Base-by-base conservation (phyloP, 2,329 filamentous ascomycete genomes). In the Botryotinia narcissicola region DNA sequence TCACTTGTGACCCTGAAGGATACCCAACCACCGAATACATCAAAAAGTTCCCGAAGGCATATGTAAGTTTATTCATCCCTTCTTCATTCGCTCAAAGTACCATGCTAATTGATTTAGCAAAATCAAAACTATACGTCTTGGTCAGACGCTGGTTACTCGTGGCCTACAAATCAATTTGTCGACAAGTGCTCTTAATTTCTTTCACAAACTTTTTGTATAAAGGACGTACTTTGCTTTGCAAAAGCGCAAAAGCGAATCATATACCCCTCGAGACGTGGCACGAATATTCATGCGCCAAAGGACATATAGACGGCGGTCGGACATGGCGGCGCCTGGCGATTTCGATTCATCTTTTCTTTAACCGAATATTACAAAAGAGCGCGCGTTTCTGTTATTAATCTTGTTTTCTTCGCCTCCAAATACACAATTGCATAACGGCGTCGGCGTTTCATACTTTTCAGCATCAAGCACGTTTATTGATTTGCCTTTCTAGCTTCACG, bases 11-110 rank as follows among this genome's bases (percentile, higher is more conserved):
- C 82, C 91, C 91, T 4, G 84, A 84, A 0, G 90, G 87, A 0
- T 93, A 90, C 79, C 86, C 87, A 72, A 93, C 91, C 0, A 93
- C 91, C 0, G 79, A 85, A 2, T 93, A 93, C 80, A 93, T 93
- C 79, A 83, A 83, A 67, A 82, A 86, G 1, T 91, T 93, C 78
- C 84, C 85, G 2, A 84, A 86, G 73, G 86, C 89, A 78, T 83
- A 83, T 72, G 92, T 78, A 82, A 83, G 72, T 91, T 92, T 71
- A 72, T 29, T 22, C 18, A 10, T 22, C 54, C 20, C 29, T 37
- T 54, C 16, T 35, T 57, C 51, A 18, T 8, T 57, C 9, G 20
- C 35, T 46, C 37, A 14, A 22, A 67, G 62, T 12, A 16, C 14
- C 37, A 62, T 74, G 59, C 74, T 77, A 72, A 78, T 60, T 3